Percentiles rank a stretch among this genome's conserved stretches.
Conservation (phyloP, 495 filamentous ascomycete species). For the Hamigera avellanea region DNA sequence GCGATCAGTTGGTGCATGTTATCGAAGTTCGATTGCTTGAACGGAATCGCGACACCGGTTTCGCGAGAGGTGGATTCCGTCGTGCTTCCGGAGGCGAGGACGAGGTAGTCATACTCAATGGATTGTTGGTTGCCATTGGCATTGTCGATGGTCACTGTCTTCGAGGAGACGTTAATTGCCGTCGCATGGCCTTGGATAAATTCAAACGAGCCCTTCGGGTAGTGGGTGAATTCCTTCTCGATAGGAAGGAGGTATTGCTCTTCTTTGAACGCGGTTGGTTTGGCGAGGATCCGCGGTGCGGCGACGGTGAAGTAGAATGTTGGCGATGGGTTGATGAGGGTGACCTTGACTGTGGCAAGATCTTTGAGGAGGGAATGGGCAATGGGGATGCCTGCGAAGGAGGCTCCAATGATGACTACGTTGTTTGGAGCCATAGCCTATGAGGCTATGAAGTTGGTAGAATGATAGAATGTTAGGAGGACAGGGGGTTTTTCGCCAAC, state of each 20-base stretch:
- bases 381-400: conserved; percentile 41
- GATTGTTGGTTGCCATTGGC: too few relatives aligned
- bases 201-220: conserved; percentile 36
- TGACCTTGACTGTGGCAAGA: conserved; percentile 33
- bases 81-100: conserved; percentile 40
- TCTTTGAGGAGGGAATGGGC: conserved; percentile 49
- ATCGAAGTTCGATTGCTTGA: conserved; percentile 35
- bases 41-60: conserved; percentile 31
- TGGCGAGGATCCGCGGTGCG: conserved; percentile 34
- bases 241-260: conserved; percentile 39
- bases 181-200: conserved; percentile 44
- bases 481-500: too few relatives aligned
- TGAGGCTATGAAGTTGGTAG: too few relatives aligned
- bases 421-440: too few relatives aligned
- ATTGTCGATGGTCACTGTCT: conserved; percentile 26
- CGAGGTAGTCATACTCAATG: conserved; percentile 40
- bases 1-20: conserved; percentile 31
- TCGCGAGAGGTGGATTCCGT: conserved; percentile 26
- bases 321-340: conserved; percentile 43
- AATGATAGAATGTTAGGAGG: too few relatives aligned
- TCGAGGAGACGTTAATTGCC: conserved; percentile 28
- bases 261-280: conserved; percentile 24
- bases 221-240: conserved; percentile 38
- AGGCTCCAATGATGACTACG: conserved; percentile 55
- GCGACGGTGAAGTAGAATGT: conserved; percentile 44